These are phyloP conservation scores for Mesostigma viride DNA, from an alignment of 139 green algal species.

Conservation along the genomic window DNA sequence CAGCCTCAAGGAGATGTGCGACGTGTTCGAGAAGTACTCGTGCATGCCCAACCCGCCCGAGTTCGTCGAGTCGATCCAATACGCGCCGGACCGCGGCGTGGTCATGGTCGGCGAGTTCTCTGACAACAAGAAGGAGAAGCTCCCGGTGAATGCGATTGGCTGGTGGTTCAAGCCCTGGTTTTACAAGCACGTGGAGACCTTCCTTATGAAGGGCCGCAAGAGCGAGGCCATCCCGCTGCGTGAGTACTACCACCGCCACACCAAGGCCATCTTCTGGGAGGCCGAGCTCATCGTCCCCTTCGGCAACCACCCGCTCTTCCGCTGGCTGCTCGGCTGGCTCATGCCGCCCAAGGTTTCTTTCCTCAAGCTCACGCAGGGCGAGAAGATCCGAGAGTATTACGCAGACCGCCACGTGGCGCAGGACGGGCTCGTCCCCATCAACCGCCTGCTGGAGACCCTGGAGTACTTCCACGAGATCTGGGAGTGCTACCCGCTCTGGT, in stretches of 20 bases:
- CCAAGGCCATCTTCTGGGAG: slow-evolving; percentile 18
- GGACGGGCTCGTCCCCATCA: slow-evolving; percentile 22
- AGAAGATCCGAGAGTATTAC: slow-evolving; percentile 22
- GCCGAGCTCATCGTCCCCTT: slow-evolving; percentile 16
- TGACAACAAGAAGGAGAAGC: slow-evolving; percentile 7
- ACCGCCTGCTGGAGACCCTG: slow-evolving; percentile 12
- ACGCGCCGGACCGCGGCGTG: slow-evolving; percentile 12
- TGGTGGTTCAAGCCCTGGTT: slow-evolving; percentile 29
- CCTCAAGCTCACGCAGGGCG: slow-evolving; percentile 25
- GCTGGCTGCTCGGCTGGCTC: slow-evolving; percentile 20
- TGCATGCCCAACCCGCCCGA: slow-evolving; percentile 12
- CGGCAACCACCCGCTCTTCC: slow-evolving; percentile 17
- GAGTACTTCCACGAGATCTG: slow-evolving; percentile 12
- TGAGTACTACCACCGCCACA: slow-evolving; percentile 30
- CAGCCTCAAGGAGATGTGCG: too few species aligned
- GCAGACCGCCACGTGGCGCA: neutral
- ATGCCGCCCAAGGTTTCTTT: slow-evolving; percentile 25
- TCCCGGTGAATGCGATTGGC: neutral
- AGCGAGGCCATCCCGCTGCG: slow-evolving; percentile 19
- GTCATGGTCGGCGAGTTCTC: slow-evolving; percentile 18
- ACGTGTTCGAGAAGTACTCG: too few species aligned
- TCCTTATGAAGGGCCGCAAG: neutral
- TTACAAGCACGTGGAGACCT: slow-evolving; percentile 20
- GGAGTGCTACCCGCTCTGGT: slow-evolving; percentile 25
- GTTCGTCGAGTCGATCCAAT: slow-evolving; percentile 27